A percentile compares a stretch with the other conserved stretches of the same genome.
phyloP scores from a whole-genome alignment of 371 early-diverging fungal genomes.

The Dinochytrium kinnereticum region DNA sequence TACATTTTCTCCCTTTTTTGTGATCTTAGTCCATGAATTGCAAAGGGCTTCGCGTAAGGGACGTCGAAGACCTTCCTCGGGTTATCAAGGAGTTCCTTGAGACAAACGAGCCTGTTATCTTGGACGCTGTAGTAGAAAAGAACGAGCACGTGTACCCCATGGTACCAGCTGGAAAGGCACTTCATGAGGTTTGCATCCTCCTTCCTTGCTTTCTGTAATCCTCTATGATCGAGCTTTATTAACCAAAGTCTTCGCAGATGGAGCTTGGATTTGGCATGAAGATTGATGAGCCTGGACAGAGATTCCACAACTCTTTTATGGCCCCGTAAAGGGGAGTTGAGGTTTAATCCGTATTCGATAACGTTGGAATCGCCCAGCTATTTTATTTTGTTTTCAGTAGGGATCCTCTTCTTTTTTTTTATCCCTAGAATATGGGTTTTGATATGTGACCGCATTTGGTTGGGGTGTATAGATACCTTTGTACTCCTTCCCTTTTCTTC shows the following conservation, averaged over 20 bases:
- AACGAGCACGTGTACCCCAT: conserved; percentile 95
- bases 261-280: conserved; percentile 42
- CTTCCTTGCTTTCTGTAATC: not conserved
- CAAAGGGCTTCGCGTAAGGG: conserved; percentile 84
- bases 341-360: no score
- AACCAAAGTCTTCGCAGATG: conserved; percentile 35
- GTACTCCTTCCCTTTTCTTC: no score
- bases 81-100: conserved; percentile 85
- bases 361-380: no score
- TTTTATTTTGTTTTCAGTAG: no score
- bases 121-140: conserved; percentile 90
- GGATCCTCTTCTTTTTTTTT: no score
- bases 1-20: no score
- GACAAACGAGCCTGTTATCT: conserved; percentile 76
- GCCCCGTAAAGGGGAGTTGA: conserved; percentile 48
- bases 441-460: no score
- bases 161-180: conserved; percentile 94
- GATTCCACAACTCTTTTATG: conserved; percentile 51
- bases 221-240: not conserved
- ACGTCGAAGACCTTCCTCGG: conserved; percentile 81
- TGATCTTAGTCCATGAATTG: conserved; percentile 72
- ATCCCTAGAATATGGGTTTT: no score
- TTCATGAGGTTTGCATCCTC: conserved; percentile 70
- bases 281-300: conserved; percentile 44
- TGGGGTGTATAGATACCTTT: no score